Evolutionary conservation across 192 early-diverging fungal genomes (phyloP).

Genomic region (Backusella tarrabulga): DNA sequence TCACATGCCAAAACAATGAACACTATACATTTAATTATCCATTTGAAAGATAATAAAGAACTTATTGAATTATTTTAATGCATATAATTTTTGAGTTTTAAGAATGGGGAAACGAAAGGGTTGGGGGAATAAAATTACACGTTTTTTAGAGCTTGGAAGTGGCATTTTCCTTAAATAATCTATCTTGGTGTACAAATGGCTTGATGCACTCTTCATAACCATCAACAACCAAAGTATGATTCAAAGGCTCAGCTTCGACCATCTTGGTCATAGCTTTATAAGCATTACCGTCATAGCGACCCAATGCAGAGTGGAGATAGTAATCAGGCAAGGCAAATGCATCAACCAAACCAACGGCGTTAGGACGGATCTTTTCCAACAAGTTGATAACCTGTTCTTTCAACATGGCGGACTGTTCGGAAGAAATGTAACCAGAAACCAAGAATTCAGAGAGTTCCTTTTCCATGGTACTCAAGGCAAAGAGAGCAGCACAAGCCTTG

Average conservation of each 20-base stretch:
- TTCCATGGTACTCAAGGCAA: slow-evolving; percentile 64
- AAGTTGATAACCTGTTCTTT: slow-evolving; percentile 49
- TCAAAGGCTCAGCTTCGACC: slow-evolving; percentile 76
- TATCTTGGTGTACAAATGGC: slow-evolving; percentile 27
- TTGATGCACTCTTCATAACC: slow-evolving; percentile 53
- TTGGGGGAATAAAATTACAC: neutral
- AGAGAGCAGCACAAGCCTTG: slow-evolving; percentile 43
- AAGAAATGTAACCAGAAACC: slow-evolving; percentile 49
- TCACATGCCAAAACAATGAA: neutral
- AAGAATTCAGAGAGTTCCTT: slow-evolving; percentile 67
- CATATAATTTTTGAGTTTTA: neutral
- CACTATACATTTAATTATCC: neutral
- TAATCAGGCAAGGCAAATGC: slow-evolving; percentile 77
- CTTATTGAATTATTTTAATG: neutral
- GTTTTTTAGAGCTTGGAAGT: slow-evolving; percentile 25
- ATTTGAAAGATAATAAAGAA: neutral
- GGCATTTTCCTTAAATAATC: slow-evolving; percentile 6
- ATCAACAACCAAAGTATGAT: slow-evolving; percentile 56
- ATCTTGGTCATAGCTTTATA: slow-evolving; percentile 76
- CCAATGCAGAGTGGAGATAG: slow-evolving; percentile 74
- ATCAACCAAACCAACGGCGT: slow-evolving; percentile 80
- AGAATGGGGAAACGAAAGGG: neutral
- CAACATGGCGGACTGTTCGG: slow-evolving; percentile 49
- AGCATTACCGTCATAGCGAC: slow-evolving; percentile 70
- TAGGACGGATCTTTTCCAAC: slow-evolving; percentile 63